phyloP scores from a whole-genome alignment of 768 basidiomycete genomes.

The Boletus vermiculosoides region DNA sequence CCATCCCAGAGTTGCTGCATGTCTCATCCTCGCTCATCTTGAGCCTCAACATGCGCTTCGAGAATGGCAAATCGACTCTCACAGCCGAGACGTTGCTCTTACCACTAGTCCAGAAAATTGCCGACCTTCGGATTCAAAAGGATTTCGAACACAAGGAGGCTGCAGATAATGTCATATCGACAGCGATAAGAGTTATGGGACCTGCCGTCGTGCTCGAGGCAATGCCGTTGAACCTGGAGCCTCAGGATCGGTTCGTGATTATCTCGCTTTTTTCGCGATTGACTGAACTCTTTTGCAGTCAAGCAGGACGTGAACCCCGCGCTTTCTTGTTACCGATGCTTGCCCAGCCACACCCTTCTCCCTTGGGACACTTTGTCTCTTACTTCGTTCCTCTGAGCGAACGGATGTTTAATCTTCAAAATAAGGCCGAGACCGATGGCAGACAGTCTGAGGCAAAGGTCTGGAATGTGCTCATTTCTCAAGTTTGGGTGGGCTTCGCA shows the following conservation, averaged over 20 bases:
- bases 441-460: conserved; percentile 87
- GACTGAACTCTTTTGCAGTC: conserved; percentile 39
- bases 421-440: conserved; percentile 70
- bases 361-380: conserved; percentile 78
- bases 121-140: conserved; percentile 71
- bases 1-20: conserved; percentile 77
- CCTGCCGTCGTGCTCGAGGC: conserved; percentile 71
- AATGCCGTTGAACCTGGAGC: conserved; percentile 86
- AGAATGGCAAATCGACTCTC: conserved; percentile 41
- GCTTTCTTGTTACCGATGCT: conserved; percentile 92
- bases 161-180: conserved; percentile 74
- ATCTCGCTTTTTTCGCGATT: background rate
- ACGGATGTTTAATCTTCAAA: conserved; percentile 85
- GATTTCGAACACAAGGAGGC: conserved; percentile 89
- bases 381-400: conserved; percentile 96
- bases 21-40: conserved; percentile 69
- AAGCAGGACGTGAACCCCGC: conserved; percentile 76
- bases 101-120: conserved; percentile 67
- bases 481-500: conserved; percentile 89
- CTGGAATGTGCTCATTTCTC: conserved; percentile 90
- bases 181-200: conserved; percentile 82
- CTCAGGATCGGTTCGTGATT: conserved; percentile 64
- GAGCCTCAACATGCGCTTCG: conserved; percentile 53
- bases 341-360: conserved; percentile 74
- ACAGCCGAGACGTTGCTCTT: conserved; percentile 71